These are phyloP conservation scores for Plasmodium reichenowi DNA, from an alignment of 169 alveolate genomes.

Conservation along the genomic window DNA sequence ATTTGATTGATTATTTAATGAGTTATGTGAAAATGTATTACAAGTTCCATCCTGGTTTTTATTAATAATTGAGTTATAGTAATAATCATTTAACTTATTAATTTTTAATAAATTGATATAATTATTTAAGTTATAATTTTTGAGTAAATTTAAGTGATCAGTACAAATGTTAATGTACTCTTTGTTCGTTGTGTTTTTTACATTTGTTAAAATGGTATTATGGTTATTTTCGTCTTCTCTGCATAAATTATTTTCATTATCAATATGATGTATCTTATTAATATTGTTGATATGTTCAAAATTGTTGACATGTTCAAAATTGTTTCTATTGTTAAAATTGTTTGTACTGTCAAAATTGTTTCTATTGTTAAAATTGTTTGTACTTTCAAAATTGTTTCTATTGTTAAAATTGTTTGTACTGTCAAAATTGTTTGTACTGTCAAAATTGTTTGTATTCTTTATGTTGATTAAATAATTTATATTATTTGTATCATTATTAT, in stretches of 20 bases:
- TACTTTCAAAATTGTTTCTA: not conserved
- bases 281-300: not conserved
- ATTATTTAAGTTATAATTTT: constrained; percentile 28
- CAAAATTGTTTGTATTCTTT: not conserved
- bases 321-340: not conserved
- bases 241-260: constrained; percentile 6
- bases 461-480: not conserved
- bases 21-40: not conserved
- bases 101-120: constrained; percentile 19
- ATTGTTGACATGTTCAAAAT: too few species aligned
- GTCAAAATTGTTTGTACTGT: not conserved
- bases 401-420: not conserved
- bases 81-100: constrained; percentile 14
- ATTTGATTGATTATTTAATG: too few species aligned
- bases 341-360: not conserved
- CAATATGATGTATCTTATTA: not conserved
- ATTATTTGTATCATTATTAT: not conserved
- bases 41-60: not conserved
- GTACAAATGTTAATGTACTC: constrained; percentile 3
- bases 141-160: constrained; percentile 3
- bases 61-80: constrained; percentile 1
- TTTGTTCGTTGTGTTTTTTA: not conserved
- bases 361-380: not conserved
- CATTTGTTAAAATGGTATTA: not conserved
- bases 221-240: not conserved